Evolutionary conservation across 2,329 filamentous ascomycete species (phyloP).

Genomic region (Epichloe festucae): DNA sequence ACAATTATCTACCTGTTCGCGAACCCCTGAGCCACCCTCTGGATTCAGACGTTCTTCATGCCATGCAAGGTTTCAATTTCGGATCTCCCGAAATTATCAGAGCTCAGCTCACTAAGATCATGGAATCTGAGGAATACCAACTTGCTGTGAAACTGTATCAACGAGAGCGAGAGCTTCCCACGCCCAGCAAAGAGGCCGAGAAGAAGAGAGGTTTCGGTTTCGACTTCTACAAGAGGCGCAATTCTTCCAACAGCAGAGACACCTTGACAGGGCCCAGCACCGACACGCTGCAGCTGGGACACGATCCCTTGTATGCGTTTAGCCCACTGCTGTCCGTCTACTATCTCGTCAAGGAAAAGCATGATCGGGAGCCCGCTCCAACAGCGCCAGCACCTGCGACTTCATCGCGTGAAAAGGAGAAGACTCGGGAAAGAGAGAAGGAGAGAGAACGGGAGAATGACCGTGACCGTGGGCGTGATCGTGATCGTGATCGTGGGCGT

Average conservation of each 20-base stretch:
- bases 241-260: constrained; percentile 78
- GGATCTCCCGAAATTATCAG: constrained; percentile 75
- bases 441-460: constrained; percentile 17
- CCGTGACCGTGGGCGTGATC: constrained; percentile 12
- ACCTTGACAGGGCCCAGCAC: constrained; percentile 73
- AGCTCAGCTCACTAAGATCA: constrained; percentile 66
- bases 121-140: constrained; percentile 91
- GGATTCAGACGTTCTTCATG: constrained; percentile 70
- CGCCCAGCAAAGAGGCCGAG: constrained; percentile 51
- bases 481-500: constrained; percentile 1
- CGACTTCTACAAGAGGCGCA: constrained; percentile 92
- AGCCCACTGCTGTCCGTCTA: constrained; percentile 89
- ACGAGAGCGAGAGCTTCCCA: constrained; percentile 50
- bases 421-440: constrained; percentile 1
- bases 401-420: neutral
- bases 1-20: constrained; percentile 74
- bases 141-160: constrained; percentile 61
- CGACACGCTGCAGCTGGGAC: constrained; percentile 70
- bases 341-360: constrained; percentile 90
- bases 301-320: constrained; percentile 85
- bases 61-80: constrained; percentile 98
- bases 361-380: constrained; percentile 54
- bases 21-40: constrained; percentile 79
- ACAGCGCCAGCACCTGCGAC: constrained; percentile 36
- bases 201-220: constrained; percentile 80